Percentiles rank a stretch among this genome's conserved stretches.
Evolutionary conservation across 257 asterid species (phyloP).

Genomic region (Hygrophila difformis): DNA sequence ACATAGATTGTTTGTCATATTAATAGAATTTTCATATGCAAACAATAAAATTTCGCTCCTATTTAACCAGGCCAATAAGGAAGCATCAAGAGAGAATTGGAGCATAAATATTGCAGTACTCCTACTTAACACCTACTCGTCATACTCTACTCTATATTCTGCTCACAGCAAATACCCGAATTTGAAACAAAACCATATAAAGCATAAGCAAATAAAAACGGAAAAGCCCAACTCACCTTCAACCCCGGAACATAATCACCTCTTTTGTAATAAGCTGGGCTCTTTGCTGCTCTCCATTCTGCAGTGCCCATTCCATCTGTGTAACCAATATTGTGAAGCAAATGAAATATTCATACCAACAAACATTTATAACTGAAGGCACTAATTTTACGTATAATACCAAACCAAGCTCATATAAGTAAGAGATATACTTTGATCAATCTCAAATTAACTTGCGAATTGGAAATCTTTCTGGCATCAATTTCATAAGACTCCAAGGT

Average conservation of each 20-base stretch:
- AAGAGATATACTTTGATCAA: not conserved
- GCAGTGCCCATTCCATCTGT: conserved; percentile 99
- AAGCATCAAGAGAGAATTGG: not conserved
- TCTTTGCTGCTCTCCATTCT: conserved; percentile 98
- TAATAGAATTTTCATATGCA: not conserved
- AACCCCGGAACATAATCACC: conserved; percentile 98
- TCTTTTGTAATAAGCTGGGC: conserved; percentile 94
- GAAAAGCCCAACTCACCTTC: conserved; percentile 48
- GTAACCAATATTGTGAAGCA: conserved; percentile 12
- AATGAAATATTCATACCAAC: conserved; percentile 7
- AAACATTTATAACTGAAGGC: not conserved
- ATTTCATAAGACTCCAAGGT: not conserved
- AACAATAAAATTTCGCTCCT: not conserved
- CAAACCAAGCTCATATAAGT: not conserved
- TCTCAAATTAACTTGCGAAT: conserved; percentile 1
- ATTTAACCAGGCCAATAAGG: not conserved
- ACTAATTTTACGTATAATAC: not conserved
- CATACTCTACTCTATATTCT: not conserved
- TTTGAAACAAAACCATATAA: not conserved
- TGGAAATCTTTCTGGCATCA: conserved; percentile 7
- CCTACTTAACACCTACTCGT: no score
- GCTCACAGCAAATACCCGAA: no score
- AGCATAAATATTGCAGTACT: no score
- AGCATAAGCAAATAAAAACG: not conserved
- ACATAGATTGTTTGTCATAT: not conserved